phyloP scores from a whole-genome alignment of 306 rosid species.

The Citrullus mucosospermus region DNA sequence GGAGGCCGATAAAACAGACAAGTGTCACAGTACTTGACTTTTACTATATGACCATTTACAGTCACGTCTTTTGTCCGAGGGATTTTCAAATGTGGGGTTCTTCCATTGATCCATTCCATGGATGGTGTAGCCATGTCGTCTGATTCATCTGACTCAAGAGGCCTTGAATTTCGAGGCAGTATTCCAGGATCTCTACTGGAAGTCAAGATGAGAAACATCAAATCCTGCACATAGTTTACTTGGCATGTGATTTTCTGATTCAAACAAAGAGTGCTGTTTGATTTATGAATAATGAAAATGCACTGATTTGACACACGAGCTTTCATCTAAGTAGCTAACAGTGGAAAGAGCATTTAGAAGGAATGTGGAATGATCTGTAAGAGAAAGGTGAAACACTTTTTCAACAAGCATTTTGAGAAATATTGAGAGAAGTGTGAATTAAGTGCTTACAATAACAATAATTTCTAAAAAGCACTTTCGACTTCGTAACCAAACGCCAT shows the following conservation, averaged over 20 bases:
- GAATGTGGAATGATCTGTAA: not conserved
- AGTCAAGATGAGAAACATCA: constrained; percentile 62
- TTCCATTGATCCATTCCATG: constrained; percentile 89
- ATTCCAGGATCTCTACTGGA: constrained; percentile 95
- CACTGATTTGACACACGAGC: not conserved
- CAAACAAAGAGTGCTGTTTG: constrained; percentile 3
- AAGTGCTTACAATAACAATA: not conserved
- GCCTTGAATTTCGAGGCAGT: constrained; percentile 67
- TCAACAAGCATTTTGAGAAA: not conserved
- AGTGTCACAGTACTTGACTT: constrained; percentile 92
- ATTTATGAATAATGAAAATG: constrained; percentile 1
- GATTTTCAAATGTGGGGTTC: constrained; percentile 73
- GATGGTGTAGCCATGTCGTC: constrained; percentile 58
- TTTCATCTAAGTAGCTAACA: not conserved
- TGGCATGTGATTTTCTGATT: constrained; percentile 19
- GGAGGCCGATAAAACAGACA: constrained; percentile 95
- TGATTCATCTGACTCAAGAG: constrained; percentile 67
- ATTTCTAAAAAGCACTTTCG: not conserved
- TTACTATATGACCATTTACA: constrained; percentile 64
- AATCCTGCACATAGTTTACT: constrained; percentile 53
- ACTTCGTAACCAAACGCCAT: not conserved
- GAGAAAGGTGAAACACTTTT: not conserved
- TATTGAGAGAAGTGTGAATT: not conserved
- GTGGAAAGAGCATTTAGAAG: not conserved
- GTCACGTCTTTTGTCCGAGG: constrained; percentile 75